phyloP scores from a whole-genome alignment of 371 early-diverging fungal genomes.

The Rhizopus arrhizus region DNA sequence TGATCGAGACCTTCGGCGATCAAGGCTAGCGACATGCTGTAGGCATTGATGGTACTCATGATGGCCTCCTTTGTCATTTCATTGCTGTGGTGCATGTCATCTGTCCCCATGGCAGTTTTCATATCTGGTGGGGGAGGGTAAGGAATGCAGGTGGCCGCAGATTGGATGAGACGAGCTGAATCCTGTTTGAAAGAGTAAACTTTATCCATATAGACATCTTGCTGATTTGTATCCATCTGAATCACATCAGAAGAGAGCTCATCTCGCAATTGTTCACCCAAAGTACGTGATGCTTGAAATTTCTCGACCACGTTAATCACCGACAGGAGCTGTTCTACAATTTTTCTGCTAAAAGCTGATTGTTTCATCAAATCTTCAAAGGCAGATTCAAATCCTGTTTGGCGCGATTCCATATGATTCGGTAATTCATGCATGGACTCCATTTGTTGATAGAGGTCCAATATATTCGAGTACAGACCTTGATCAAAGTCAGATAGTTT shows the following conservation, averaged over 20 bases:
- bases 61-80: conserved; percentile 46
- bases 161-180: conserved; percentile 42
- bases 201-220: conserved; percentile 29
- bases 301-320: conserved; percentile 39
- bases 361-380: conserved; percentile 53
- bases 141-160: conserved; percentile 36
- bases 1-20: conserved; percentile 51
- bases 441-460: conserved; percentile 53
- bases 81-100: conserved; percentile 32
- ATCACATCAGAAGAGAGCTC: conserved; percentile 9
- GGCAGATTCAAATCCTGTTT: conserved; percentile 48
- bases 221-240: conserved; percentile 11
- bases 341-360: conserved; percentile 42
- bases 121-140: conserved; percentile 44
- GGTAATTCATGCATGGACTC: conserved; percentile 41
- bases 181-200: conserved; percentile 41
- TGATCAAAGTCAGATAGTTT: conserved; percentile 49
- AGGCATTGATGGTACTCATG: conserved; percentile 34
- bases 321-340: conserved; percentile 49
- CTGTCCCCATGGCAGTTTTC: conserved; percentile 42
- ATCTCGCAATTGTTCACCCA: conserved; percentile 40
- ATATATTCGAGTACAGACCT: conserved; percentile 36
- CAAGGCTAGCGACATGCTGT: conserved; percentile 44
- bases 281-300: conserved; percentile 34
- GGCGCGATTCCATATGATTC: conserved; percentile 46